A percentile compares a stretch with the other conserved stretches of the same genome.
phyloP scores from a whole-genome alignment of 1,139 yeast species.

The Lodderomyces theae region DNA sequence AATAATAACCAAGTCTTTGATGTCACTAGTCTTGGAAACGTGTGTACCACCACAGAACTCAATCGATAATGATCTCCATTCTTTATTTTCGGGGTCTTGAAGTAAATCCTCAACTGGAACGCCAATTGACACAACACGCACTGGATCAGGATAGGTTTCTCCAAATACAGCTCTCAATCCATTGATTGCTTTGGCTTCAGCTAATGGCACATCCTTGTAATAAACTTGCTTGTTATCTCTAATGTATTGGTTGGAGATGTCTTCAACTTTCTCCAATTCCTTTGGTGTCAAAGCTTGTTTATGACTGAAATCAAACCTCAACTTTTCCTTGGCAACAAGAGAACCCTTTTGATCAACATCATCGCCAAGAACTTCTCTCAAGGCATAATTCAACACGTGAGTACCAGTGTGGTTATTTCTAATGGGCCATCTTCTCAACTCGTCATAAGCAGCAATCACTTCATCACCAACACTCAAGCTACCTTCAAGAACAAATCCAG shows the following conservation, averaged over 20 bases:
- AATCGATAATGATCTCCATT: constrained; percentile 77
- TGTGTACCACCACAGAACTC: constrained; percentile 99
- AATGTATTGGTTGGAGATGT: constrained; percentile 68
- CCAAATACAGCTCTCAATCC: constrained; percentile 98
- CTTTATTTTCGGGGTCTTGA: constrained; percentile 61
- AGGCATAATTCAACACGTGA: constrained; percentile 85
- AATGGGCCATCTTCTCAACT: constrained; percentile 92
- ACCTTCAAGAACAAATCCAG: constrained; percentile 84
- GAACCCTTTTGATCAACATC: constrained; percentile 96
- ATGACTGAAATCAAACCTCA: constrained; percentile 94
- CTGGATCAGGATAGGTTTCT: constrained; percentile 98
- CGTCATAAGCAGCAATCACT: constrained; percentile 87
- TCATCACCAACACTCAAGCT: constrained; percentile 59
- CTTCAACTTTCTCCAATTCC: constrained; percentile 75
- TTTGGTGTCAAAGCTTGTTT: constrained; percentile 72
- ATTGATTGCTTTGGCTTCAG: constrained; percentile 64
- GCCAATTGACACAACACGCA: constrained; percentile 95
- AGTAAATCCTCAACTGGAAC: constrained; percentile 80
- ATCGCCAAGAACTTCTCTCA: constrained; percentile 82
- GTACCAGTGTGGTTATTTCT: constrained; percentile 99
- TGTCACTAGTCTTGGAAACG: constrained; percentile 87
- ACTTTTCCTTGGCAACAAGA: constrained; percentile 89
- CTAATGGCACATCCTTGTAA: constrained; percentile 77
- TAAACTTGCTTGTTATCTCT: constrained; percentile 69
- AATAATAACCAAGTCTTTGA: constrained; percentile 80